These are phyloP conservation scores for Sporobolomyces pararoseus DNA, from an alignment of 768 basidiomycete species.

Conservation along the genomic window DNA sequence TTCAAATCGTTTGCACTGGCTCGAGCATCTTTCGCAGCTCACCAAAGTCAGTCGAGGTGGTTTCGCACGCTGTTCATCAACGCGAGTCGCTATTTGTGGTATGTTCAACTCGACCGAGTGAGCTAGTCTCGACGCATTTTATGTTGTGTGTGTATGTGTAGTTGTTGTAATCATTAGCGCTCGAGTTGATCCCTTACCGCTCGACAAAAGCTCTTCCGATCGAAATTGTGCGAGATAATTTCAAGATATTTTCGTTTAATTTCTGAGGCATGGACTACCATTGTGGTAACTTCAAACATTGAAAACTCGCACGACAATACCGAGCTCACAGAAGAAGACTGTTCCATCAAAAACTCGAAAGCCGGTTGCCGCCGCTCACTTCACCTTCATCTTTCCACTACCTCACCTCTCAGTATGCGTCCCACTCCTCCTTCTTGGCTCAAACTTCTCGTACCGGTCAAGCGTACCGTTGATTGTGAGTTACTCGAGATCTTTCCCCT, in stretches of 20 bases:
- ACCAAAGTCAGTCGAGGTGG: constrained; percentile 50
- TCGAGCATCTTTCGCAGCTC: constrained; percentile 48
- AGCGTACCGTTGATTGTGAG: constrained; percentile 90
- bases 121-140: too few relatives aligned
- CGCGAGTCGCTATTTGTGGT: constrained; percentile 51
- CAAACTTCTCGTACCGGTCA: constrained; percentile 90
- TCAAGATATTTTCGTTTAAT: too few relatives aligned
- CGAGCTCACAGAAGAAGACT: too few relatives aligned
- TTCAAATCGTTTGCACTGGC: constrained; percentile 42
- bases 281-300: too few relatives aligned
- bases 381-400: not conserved
- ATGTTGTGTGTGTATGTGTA: too few relatives aligned
- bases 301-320: too few relatives aligned
- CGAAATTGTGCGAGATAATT: too few relatives aligned
- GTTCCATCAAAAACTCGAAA: not conserved
- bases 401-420: constrained; percentile 57
- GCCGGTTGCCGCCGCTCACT: not conserved
- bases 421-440: constrained; percentile 68
- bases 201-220: too few relatives aligned
- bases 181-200: too few relatives aligned
- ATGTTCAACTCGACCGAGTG: constrained; percentile 45
- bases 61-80: constrained; percentile 50
- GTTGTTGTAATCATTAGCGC: too few relatives aligned
- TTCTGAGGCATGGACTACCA: too few relatives aligned
- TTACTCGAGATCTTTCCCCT: not conserved